These are phyloP conservation scores for Rasamsonia emersonii DNA, from an alignment of 2,329 filamentous ascomycete genomes.

Conservation along the genomic window DNA sequence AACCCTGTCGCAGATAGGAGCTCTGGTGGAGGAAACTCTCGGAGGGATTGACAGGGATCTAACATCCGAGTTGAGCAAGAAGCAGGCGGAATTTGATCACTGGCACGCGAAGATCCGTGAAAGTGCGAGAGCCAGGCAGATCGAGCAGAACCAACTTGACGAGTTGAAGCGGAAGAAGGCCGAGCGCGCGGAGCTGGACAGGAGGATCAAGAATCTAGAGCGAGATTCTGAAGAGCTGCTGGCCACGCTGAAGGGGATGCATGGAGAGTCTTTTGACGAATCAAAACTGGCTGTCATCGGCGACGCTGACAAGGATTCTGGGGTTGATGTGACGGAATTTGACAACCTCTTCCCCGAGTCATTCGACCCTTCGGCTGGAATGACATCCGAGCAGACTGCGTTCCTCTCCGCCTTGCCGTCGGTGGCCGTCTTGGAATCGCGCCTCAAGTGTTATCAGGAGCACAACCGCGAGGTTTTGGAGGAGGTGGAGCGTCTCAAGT, in stretches of 20 bases:
- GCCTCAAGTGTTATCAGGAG: conserved; percentile 59
- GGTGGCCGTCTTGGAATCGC: conserved; percentile 53
- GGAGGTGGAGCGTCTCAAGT: conserved; percentile 62
- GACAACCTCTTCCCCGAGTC: conserved; percentile 27
- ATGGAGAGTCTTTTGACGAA: conserved; percentile 35
- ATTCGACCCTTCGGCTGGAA: conserved; percentile 33
- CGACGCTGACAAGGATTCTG: conserved; percentile 39
- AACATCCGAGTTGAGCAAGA: conserved; percentile 68
- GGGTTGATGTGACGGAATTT: conserved; percentile 27
- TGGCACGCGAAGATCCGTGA: conserved; percentile 74
- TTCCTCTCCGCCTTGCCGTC: conserved; percentile 49
- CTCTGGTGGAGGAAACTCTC: conserved; percentile 75
- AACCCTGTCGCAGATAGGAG: conserved; percentile 27
- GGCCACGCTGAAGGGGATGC: conserved; percentile 41
- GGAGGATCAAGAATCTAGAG: conserved; percentile 70
- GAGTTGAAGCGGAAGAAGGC: conserved; percentile 58
- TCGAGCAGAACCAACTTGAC: conserved; percentile 66
- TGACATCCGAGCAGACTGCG: conserved; percentile 33
- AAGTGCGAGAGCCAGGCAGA: conserved; percentile 67
- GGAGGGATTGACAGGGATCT: conserved; percentile 71
- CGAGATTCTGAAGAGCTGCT: conserved; percentile 65
- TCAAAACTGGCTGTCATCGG: conserved; percentile 40
- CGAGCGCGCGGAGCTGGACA: conserved; percentile 53
- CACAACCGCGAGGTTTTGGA: conserved; percentile 61
- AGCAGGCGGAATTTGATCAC: conserved; percentile 73